Base-by-base conservation (phyloP, 306 rosid species). In the Begonia fuchsioides region DNA sequence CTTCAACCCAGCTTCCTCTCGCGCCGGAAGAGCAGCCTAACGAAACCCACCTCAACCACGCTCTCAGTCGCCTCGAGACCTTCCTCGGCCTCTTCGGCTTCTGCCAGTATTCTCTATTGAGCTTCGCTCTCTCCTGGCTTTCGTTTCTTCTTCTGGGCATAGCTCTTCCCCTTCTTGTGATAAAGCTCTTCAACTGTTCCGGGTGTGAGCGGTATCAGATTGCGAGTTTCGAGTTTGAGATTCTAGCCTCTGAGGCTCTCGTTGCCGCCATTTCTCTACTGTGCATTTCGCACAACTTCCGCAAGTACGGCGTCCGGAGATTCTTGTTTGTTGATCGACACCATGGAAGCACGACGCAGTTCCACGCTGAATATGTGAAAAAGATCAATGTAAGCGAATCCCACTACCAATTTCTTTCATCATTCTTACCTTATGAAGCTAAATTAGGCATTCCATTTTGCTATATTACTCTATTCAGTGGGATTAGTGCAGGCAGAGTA, bases 321-420 rank as follows among this genome's bases (percentile, higher is more conserved):
- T 70, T 74, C 67, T 65, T 74, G 57, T 69, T 68, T 63, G 73
- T 74, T 39, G 80, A 74, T 59, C 60, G 72, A 39, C 15, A 13
- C 8, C 59, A 49, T 54, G 69, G 65, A 14, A 59, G 55, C 20
- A 55, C 39, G 65, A 15, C 55, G 17, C 68, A 52, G 62, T 74
- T 62, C 39, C 80, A 62, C 14, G 55, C 66, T 10, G 71, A 74
- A 9, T 74, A 74, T 40, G 39, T 58, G 10, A 39, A 44, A 40
- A 66, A 59, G 70, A 70, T 66, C 66, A 45, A 40, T 10, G 80
- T 74, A 20, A 61, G 68, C 43, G 7, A 26, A 50, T 57, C 18
- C 17, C 16, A 12, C 45, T 8, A 44, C 14, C 19, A 38, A 9
- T 56, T 35, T 43, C 26, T 35, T 55, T 2, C 43, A 19, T 16